A percentile compares a stretch with the other conserved stretches of the same genome.
Evolutionary conservation across 352 stramenopile species (phyloP).

Genomic region (Phytophthora pluvialis): DNA sequence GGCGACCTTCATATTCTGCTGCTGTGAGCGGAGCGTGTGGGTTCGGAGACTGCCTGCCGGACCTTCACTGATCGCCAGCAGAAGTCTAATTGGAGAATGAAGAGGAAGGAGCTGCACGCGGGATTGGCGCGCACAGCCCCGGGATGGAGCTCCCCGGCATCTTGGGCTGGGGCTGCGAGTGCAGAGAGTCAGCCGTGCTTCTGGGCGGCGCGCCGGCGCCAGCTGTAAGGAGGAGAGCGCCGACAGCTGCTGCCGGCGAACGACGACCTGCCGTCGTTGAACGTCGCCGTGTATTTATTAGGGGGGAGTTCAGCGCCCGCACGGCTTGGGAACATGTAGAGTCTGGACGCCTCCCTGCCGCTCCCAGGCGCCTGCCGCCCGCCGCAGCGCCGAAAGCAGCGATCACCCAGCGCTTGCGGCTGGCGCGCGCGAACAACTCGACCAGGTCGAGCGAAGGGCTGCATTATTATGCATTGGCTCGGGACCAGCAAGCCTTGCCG

Average conservation of each 20-base stretch:
- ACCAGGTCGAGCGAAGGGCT: slow-evolving; percentile 1
- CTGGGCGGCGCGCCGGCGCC: slow-evolving; percentile 15
- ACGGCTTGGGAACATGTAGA: slow-evolving; percentile 14
- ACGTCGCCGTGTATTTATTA: slow-evolving; percentile 4
- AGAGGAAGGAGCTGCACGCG: slow-evolving; percentile 1
- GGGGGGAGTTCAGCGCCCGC: slow-evolving; percentile 8
- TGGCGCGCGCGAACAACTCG: slow-evolving; percentile 10
- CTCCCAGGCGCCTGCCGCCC: not conserved
- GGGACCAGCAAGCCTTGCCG: slow-evolving; percentile 1
- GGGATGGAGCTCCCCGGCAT: slow-evolving; percentile 1
- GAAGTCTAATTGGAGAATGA: slow-evolving; percentile 47
- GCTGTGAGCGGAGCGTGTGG: not conserved
- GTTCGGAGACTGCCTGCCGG: not conserved
- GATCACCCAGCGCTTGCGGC: slow-evolving; percentile 9
- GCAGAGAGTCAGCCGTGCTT: slow-evolving; percentile 35
- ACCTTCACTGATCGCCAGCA: slow-evolving; percentile 21
- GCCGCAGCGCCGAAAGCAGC: not conserved
- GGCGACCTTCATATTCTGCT: slow-evolving; percentile 45
- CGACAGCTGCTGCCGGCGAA: slow-evolving; percentile 28
- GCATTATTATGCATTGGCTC: slow-evolving; percentile 2
- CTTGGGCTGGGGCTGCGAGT: slow-evolving; percentile 27
- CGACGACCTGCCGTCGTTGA: slow-evolving; percentile 17
- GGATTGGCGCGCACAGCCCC: slow-evolving; percentile 3
- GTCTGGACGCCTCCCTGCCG: slow-evolving; percentile 2
- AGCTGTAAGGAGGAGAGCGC: slow-evolving; percentile 13